A percentile compares a stretch with the other conserved stretches of the same genome.
Conservation (phyloP, 2,329 filamentous ascomycete species). For the Arthroderma sp. region DNA sequence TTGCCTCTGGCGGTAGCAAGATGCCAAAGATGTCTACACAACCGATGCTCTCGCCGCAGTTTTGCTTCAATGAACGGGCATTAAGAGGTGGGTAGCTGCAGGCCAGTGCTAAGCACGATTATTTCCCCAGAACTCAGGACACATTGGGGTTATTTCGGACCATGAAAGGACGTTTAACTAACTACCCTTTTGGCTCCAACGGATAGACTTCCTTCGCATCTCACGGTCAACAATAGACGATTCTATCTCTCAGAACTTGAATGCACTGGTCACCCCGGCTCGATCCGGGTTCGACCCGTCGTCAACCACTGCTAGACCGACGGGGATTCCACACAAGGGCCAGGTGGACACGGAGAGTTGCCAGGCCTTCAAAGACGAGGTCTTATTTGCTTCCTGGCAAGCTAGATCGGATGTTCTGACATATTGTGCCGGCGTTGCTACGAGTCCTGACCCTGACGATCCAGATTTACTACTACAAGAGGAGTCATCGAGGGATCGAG, state of each 20-base stretch:
- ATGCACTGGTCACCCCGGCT: slow-evolving; percentile 70
- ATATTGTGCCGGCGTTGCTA: slow-evolving; percentile 82
- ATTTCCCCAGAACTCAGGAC: neutral
- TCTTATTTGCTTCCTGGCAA: slow-evolving; percentile 84
- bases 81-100: slow-evolving; percentile 54
- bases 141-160: no score
- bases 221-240: slow-evolving; percentile 82
- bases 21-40: slow-evolving; percentile 33
- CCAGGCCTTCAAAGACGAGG: slow-evolving; percentile 57
- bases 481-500: slow-evolving; percentile 57
- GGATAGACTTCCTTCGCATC: slow-evolving; percentile 72
- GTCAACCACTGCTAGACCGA: slow-evolving; percentile 55
- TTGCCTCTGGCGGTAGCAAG: slow-evolving; percentile 10
- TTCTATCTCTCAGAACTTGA: slow-evolving; percentile 84
- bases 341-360: slow-evolving; percentile 54
- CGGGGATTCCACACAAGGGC: slow-evolving; percentile 37
- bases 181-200: slow-evolving; percentile 7
- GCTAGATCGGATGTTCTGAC: slow-evolving; percentile 67
- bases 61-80: slow-evolving; percentile 61
- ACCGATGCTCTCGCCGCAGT: slow-evolving; percentile 57
- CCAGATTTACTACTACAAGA: slow-evolving; percentile 60
- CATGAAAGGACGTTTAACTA: slow-evolving; percentile 1
- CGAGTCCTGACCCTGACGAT: slow-evolving; percentile 74
- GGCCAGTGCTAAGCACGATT: no score
- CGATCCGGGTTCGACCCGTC: slow-evolving; percentile 61